These are phyloP conservation scores for Aphanomyces stellatus DNA, from an alignment of 352 stramenopile species.

Conservation along the genomic window DNA sequence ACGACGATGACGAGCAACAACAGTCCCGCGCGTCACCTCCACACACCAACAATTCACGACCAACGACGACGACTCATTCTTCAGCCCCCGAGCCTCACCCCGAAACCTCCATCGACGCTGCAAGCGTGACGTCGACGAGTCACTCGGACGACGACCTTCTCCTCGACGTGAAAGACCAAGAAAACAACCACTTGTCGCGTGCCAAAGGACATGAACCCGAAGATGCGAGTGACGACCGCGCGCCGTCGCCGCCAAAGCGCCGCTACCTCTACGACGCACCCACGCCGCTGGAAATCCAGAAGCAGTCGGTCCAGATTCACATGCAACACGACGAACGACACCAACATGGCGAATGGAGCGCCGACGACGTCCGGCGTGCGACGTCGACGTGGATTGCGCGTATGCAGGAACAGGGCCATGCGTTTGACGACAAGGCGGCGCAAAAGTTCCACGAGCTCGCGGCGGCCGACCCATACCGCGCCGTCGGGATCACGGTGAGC, in stretches of 20 bases:
- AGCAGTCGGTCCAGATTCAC: conserved; percentile 16
- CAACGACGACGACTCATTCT: background rate
- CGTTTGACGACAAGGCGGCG: conserved; percentile 10
- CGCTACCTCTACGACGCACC: conserved; percentile 7
- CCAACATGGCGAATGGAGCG: background rate
- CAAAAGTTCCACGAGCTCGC: conserved; percentile 11
- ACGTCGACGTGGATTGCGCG: conserved; percentile 6
- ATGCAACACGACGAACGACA: background rate
- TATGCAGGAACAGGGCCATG: conserved; percentile 7
- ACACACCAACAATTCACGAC: background rate
- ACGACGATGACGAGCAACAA: background rate
- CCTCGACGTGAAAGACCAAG: background rate
- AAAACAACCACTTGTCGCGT: too few species aligned
- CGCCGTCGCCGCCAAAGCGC: background rate
- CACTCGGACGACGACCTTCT: background rate
- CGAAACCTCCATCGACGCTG: background rate
- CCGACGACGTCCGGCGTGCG: background rate
- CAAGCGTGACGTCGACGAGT: background rate
- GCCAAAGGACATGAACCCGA: too few species aligned
- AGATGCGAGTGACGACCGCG: too few species aligned
- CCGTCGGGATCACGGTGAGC: conserved; percentile 15
- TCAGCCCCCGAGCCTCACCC: background rate
- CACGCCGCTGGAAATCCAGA: conserved; percentile 8
- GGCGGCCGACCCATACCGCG: background rate
- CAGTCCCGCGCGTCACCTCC: background rate